Evolutionary conservation across 257 asterid genomes (phyloP).

Genomic region (Solanum pennellii): DNA sequence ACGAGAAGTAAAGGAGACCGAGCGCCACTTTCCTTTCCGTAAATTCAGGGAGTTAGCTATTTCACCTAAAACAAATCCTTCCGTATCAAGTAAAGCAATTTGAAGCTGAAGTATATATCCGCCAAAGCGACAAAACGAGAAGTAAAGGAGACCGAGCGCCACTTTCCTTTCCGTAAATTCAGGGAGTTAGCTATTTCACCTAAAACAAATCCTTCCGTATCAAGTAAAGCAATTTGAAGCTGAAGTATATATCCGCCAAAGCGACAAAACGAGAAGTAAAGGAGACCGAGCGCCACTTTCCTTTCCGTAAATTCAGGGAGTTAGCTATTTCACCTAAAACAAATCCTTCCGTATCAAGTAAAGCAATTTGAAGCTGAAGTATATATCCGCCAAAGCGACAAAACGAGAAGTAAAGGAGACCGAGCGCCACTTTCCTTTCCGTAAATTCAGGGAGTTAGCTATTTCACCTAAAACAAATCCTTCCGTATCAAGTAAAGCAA

Average conservation of each 20-base stretch:
- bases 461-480: not conserved
- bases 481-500: not conserved
- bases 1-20: not conserved
- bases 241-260: not conserved
- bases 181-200: not conserved
- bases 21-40: not conserved
- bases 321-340: not conserved
- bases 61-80: not conserved
- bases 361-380: not conserved
- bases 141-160: not conserved
- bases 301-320: not conserved
- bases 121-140: not conserved
- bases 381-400: not conserved
- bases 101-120: not conserved
- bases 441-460: not conserved
- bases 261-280: not conserved
- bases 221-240: not conserved
- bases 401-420: not conserved
- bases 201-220: not conserved
- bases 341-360: not conserved
- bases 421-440: not conserved
- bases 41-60: not conserved
- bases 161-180: not conserved
- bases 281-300: not conserved
- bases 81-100: not conserved